A percentile compares a stretch with the other conserved stretches of the same genome.
These are phyloP conservation scores for Marasmius oreades DNA, from an alignment of 1,284 basidiomycete species.

Conservation along the genomic window DNA sequence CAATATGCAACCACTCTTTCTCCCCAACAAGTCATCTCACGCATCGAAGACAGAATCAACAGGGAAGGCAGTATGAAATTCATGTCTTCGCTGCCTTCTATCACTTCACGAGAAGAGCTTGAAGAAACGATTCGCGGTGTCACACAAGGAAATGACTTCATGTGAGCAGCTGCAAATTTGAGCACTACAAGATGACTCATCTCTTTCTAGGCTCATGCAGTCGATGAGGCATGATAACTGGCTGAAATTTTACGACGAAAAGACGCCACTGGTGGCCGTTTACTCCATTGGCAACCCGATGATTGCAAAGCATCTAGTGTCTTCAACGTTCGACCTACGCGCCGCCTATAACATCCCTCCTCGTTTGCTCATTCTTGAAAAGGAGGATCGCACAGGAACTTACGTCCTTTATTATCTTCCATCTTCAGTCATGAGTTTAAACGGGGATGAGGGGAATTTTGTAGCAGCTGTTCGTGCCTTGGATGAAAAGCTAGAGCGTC, in stretches of 20 bases:
- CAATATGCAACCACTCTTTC: background rate
- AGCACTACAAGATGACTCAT: too few relatives aligned
- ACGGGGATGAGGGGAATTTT: conserved; percentile 27
- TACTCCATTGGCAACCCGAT: conserved; percentile 56
- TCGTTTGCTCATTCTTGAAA: conserved; percentile 43
- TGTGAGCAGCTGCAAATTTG: background rate
- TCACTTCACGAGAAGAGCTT: background rate
- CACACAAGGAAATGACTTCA: background rate
- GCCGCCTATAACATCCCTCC: conserved; percentile 46
- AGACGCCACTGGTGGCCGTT: conserved; percentile 31
- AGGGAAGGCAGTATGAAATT: background rate
- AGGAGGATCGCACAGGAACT: conserved; percentile 35
- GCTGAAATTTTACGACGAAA: conserved; percentile 33
- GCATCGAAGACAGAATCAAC: background rate
- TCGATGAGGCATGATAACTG: conserved; percentile 38
- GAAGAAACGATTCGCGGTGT: background rate
- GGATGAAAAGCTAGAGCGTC: conserved; percentile 42
- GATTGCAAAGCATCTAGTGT: conserved; percentile 35
- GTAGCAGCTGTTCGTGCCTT: conserved; percentile 32
- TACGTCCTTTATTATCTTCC: conserved; percentile 47
- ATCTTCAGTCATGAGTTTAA: conserved; percentile 34
- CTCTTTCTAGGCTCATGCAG: conserved; percentile 38
- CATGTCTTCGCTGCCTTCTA: background rate
- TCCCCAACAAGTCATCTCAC: background rate
- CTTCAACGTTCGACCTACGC: conserved; percentile 41